Conservation (phyloP, 495 filamentous ascomycete genomes). For the Penicillium waksmanii region DNA sequence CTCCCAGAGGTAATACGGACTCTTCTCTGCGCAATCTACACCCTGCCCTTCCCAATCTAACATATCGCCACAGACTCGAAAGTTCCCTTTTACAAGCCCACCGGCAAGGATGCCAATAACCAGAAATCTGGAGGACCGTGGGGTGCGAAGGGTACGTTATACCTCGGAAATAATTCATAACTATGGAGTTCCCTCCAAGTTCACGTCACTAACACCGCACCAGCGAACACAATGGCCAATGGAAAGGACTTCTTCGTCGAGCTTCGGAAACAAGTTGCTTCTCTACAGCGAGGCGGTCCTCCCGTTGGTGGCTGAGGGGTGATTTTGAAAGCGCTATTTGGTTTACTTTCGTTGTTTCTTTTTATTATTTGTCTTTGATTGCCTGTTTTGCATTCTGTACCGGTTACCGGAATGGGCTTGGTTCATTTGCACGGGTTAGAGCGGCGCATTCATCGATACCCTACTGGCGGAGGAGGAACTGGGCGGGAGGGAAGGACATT, state of each 20-base stretch:
- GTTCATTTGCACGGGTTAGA: slow-evolving; percentile 32
- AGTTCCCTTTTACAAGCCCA: slow-evolving; percentile 42
- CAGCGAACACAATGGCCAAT: slow-evolving; percentile 57
- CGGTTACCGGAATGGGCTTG: slow-evolving; percentile 15
- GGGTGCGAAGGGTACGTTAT: slow-evolving; percentile 52
- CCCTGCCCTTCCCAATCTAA: slow-evolving; percentile 7
- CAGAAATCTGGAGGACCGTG: slow-evolving; percentile 46
- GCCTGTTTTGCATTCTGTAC: slow-evolving; percentile 27
- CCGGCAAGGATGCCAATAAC: slow-evolving; percentile 44
- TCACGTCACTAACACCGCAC: slow-evolving; percentile 12
- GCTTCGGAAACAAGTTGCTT: slow-evolving; percentile 53
- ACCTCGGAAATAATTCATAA: no score
- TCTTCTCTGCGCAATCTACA: no score
- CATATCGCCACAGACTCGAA: slow-evolving; percentile 33
- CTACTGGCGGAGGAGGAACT: slow-evolving; percentile 30
- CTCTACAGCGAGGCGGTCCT: slow-evolving; percentile 44
- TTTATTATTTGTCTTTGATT: slow-evolving; percentile 14
- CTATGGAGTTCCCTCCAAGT: no score
- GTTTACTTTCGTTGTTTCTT: slow-evolving; percentile 18
- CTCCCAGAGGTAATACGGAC: slow-evolving; percentile 29
- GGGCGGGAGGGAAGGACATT: slow-evolving; percentile 17
- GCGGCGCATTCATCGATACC: slow-evolving; percentile 39
- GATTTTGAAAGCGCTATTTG: background rate
- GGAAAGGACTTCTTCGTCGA: slow-evolving; percentile 60
- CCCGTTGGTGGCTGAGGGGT: slow-evolving; percentile 47